phyloP scores from a whole-genome alignment of 495 filamentous ascomycete species.

The Annulohypoxylon stygium region DNA sequence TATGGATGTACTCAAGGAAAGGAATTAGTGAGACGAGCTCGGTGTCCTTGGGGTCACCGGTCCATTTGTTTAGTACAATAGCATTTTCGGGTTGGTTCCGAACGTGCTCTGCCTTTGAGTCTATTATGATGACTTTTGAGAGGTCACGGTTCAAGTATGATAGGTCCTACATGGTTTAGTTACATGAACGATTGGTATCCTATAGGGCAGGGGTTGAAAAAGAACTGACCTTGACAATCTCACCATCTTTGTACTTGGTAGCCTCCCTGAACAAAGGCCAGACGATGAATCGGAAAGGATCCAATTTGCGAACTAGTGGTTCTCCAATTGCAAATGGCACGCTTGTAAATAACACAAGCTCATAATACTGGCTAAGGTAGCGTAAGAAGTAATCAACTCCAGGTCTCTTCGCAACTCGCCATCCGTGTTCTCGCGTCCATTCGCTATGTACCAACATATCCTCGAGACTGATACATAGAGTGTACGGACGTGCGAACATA shows the following conservation, averaged over 20 bases:
- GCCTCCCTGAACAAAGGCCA: constrained; percentile 96
- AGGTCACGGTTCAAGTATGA: constrained; percentile 95
- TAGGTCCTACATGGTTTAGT: constrained; percentile 78
- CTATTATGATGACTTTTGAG: constrained; percentile 92
- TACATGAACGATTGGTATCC: no score
- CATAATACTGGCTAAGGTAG: constrained; percentile 97
- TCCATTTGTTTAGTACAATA: constrained; percentile 91
- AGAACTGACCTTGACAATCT: constrained; percentile 92
- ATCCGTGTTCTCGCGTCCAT: constrained; percentile 93
- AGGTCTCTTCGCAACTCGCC: constrained; percentile 94
- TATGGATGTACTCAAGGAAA: constrained; percentile 94
- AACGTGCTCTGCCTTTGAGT: constrained; percentile 84
- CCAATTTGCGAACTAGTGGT: constrained; percentile 89
- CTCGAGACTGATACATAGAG: constrained; percentile 90
- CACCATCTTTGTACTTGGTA: constrained; percentile 92
- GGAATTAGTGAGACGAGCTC: constrained; percentile 90
- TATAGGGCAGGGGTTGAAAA: no score
- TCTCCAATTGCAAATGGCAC: constrained; percentile 85
- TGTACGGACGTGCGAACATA: constrained; percentile 86
- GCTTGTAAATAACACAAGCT: constrained; percentile 94
- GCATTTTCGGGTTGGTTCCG: constrained; percentile 92
- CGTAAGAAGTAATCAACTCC: constrained; percentile 97
- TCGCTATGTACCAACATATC: constrained; percentile 94
- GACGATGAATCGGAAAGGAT: constrained; percentile 95
- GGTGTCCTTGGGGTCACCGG: constrained; percentile 81